Evolutionary conservation across 805 yeast species (phyloP).

Genomic region (Maudiozyma turicensis): DNA sequence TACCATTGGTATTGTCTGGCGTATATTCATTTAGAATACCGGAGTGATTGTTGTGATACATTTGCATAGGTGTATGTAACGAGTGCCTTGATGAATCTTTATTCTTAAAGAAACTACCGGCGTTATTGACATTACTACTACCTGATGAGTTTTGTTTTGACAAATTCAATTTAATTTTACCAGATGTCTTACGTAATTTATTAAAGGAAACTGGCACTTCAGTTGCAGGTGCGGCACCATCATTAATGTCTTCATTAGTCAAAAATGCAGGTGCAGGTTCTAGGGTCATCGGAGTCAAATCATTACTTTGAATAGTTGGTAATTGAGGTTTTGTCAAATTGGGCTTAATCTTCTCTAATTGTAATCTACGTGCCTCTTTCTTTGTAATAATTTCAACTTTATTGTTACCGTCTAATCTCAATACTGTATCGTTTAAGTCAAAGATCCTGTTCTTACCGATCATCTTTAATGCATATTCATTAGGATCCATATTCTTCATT

Average conservation of each 20-base stretch:
- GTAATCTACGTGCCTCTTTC: conserved; percentile 32
- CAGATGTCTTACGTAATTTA: conserved; percentile 11
- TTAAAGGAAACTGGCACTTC: conserved; percentile 4
- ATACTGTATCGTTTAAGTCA: conserved; percentile 33
- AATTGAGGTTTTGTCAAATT: conserved; percentile 21
- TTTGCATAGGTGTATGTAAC: conserved; percentile 16
- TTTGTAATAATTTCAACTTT: conserved; percentile 36
- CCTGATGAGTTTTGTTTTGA: conserved; percentile 13
- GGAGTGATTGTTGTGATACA: conserved; percentile 9
- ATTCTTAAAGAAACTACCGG: conserved; percentile 26
- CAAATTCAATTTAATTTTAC: conserved; percentile 17
- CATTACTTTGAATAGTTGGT: conserved; percentile 29
- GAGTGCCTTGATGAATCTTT: conserved; percentile 29
- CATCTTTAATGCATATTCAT: conserved; percentile 30
- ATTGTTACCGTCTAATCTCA: conserved; percentile 34
- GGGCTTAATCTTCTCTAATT: conserved; percentile 26
- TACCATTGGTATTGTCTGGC: conserved; percentile 8
- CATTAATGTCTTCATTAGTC: conserved; percentile 8
- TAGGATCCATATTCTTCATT: conserved; percentile 29
- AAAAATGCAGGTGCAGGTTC: conserved; percentile 18
- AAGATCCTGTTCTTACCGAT: conserved; percentile 24
- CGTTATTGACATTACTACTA: conserved; percentile 3
- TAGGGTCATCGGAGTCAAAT: conserved; percentile 26
- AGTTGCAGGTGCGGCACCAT: neutral
- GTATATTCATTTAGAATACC: conserved; percentile 5